Evolutionary conservation across 2,329 filamentous ascomycete genomes (phyloP).

Genomic region (Dactylellina drechsleri): DNA sequence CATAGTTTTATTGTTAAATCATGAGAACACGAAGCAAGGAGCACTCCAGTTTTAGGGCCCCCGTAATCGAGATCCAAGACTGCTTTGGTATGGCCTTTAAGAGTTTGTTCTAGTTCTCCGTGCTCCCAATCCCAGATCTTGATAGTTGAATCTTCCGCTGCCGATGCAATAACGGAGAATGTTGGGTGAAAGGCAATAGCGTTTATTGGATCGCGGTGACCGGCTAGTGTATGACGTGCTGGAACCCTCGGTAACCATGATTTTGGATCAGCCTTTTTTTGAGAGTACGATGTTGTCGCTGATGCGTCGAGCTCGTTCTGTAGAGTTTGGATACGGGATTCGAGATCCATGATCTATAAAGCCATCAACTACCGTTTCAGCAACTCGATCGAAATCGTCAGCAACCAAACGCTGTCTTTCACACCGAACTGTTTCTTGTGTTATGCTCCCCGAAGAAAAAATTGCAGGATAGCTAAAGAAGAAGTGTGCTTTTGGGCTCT

Average conservation of each 20-base stretch:
- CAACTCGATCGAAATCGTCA: slow-evolving; percentile 46
- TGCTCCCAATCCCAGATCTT: slow-evolving; percentile 98
- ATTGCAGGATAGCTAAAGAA: neutral
- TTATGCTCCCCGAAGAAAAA: neutral
- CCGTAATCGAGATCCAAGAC: slow-evolving; percentile 91
- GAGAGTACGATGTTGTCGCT: slow-evolving; percentile 79
- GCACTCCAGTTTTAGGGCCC: slow-evolving; percentile 79
- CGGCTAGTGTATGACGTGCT: slow-evolving; percentile 82
- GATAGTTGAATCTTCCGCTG: slow-evolving; percentile 90
- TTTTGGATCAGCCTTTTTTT: slow-evolving; percentile 82
- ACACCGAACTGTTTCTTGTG: slow-evolving; percentile 39
- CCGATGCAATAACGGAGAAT: slow-evolving; percentile 88
- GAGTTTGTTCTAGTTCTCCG: slow-evolving; percentile 86
- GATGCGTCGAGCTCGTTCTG: slow-evolving; percentile 86
- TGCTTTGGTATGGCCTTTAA: slow-evolving; percentile 90
- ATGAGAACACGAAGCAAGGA: slow-evolving; percentile 84
- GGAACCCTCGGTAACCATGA: slow-evolving; percentile 88
- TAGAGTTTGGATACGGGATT: slow-evolving; percentile 75
- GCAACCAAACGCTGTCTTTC: slow-evolving; percentile 36
- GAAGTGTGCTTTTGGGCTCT: slow-evolving; percentile 6
- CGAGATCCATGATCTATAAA: slow-evolving; percentile 87
- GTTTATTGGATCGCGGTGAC: slow-evolving; percentile 81
- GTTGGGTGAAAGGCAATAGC: slow-evolving; percentile 92
- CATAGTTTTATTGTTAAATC: slow-evolving; percentile 95
- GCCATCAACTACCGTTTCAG: slow-evolving; percentile 55